Percentiles rank a stretch among this genome's conserved stretches.
These are phyloP conservation scores for Neospora caninum DNA, from an alignment of 169 alveolate genomes.

Conservation along the genomic window DNA sequence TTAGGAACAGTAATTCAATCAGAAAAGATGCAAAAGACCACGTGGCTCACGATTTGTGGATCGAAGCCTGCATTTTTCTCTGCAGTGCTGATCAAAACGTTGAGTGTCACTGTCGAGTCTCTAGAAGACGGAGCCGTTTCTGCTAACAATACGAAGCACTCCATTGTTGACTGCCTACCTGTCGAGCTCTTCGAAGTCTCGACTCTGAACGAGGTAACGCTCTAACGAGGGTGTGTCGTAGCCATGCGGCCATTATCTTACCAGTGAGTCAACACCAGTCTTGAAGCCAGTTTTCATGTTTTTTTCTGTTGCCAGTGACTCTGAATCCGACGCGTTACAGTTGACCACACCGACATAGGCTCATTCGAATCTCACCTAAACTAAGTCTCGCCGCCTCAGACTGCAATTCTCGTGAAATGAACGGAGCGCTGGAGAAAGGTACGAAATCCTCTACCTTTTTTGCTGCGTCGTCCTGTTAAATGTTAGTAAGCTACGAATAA, in stretches of 20 bases:
- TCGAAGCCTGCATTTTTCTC: not conserved
- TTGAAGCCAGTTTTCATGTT: not conserved
- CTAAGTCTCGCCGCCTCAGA: conserved; percentile 14
- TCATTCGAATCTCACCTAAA: not conserved
- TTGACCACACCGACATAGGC: not conserved
- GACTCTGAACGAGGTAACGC: not conserved
- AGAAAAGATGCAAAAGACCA: not conserved
- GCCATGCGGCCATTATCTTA: not conserved
- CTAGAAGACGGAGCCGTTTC: not conserved
- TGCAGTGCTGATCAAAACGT: not conserved
- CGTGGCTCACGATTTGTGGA: not conserved
- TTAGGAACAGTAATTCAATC: not conserved
- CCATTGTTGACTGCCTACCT: not conserved
- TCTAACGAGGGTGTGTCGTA: too few relatives aligned
- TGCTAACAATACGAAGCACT: not conserved
- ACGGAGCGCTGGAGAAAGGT: not conserved
- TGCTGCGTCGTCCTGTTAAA: conserved; percentile 26
- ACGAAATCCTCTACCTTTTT: not conserved
- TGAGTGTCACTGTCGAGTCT: conserved; percentile 10
- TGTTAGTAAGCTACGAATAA: too few relatives aligned
- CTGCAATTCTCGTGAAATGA: not conserved
- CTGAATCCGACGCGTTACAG: not conserved
- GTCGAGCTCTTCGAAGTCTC: not conserved
- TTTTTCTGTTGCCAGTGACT: not conserved
- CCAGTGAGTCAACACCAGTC: conserved; percentile 3